Percentiles rank a stretch among this genome's conserved stretches.
Conservation (phyloP, 306 rosid genomes). For the Lotus japonicus region DNA sequence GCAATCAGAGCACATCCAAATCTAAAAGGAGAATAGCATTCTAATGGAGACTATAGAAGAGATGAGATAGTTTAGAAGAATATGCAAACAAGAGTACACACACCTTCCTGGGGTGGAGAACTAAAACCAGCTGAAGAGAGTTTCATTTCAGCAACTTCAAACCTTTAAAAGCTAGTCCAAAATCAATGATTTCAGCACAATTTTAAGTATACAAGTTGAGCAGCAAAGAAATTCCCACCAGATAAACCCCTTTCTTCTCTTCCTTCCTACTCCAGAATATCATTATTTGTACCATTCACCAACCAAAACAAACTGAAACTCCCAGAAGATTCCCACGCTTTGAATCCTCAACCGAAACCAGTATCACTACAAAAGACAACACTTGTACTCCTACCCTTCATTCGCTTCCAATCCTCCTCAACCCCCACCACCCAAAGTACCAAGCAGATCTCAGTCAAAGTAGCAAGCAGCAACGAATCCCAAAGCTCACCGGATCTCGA, state of each 20-base stretch:
- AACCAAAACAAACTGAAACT: slow-evolving; percentile 17
- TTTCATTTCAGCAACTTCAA: slow-evolving; percentile 54
- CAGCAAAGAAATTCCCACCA: slow-evolving; percentile 27
- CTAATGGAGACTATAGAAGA: background rate
- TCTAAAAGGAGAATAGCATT: background rate
- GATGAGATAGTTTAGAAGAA: background rate
- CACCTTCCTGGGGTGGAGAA: slow-evolving; percentile 89
- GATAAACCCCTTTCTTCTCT: slow-evolving; percentile 24
- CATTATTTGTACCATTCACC: slow-evolving; percentile 30
- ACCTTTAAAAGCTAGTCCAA: slow-evolving; percentile 27
- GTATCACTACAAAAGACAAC: slow-evolving; percentile 44
- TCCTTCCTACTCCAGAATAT: slow-evolving; percentile 27
- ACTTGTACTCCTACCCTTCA: slow-evolving; percentile 57
- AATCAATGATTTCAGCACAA: slow-evolving; percentile 26
- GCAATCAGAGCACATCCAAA: background rate
- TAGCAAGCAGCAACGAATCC: slow-evolving; percentile 31
- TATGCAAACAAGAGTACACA: slow-evolving; percentile 13
- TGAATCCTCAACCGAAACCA: slow-evolving; percentile 67
- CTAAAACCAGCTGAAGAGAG: slow-evolving; percentile 76
- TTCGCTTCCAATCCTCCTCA: slow-evolving; percentile 37
- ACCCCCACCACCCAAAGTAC: slow-evolving; percentile 34
- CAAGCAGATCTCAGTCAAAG: slow-evolving; percentile 58
- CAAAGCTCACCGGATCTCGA: slow-evolving; percentile 52
- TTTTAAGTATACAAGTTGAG: slow-evolving; percentile 29
- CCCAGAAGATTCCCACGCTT: slow-evolving; percentile 23